Evolutionary conservation across 805 yeast genomes (phyloP), one percentile per base, ranked within the genome.

Genomic region (Kodamaea laetipori): DNA sequence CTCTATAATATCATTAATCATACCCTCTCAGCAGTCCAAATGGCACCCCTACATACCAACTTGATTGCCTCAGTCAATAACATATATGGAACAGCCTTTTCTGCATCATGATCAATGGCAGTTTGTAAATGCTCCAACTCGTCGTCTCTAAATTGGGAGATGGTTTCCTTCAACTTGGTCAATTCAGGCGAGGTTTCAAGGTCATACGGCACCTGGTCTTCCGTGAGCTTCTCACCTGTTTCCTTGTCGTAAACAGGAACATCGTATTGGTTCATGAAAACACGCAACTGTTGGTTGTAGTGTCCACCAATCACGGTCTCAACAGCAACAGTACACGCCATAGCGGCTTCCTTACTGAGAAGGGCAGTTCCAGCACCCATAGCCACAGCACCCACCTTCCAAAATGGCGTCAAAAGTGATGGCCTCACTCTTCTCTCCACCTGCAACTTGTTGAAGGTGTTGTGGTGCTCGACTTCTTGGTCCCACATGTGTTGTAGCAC

Each of bases 271-370:
- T 81, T 83, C 63, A 78, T 76, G 44, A 94, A 70, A 31, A 82
- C 80, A 41, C 99, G 73, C 51, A 94, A 70, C 63, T 94, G 99
- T 48, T 82, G 83, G 60, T 94, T 94, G 66, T 94, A 94, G 61
- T 94, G 99, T 1, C 87, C 86, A 1, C 99, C 99, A 61, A 94
- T 94, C 4, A 94, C 98, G 0, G 99, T 94, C 64, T 94, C 99
- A 1, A 94, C 98, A 0, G 98, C 98, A 47, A 90, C 98, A 0
- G 99, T 94, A 62, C 99, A 94, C 1, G 99, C 98, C 99, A 94
- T 94, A 2, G 99, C 98, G 2, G 96, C 97, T 60, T 92, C 97
- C 57, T 89, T 88, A 12, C 97, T 84, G 49, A 90, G 65, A 42
- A 86, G 54, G 0, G 96, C 97, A 0, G 98, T 94, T 1, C 83